A percentile compares a stretch with the other conserved stretches of the same genome.
phyloP scores from a whole-genome alignment of 2,329 filamentous ascomycete genomes.

The Talaromyces albobiverticillius region DNA sequence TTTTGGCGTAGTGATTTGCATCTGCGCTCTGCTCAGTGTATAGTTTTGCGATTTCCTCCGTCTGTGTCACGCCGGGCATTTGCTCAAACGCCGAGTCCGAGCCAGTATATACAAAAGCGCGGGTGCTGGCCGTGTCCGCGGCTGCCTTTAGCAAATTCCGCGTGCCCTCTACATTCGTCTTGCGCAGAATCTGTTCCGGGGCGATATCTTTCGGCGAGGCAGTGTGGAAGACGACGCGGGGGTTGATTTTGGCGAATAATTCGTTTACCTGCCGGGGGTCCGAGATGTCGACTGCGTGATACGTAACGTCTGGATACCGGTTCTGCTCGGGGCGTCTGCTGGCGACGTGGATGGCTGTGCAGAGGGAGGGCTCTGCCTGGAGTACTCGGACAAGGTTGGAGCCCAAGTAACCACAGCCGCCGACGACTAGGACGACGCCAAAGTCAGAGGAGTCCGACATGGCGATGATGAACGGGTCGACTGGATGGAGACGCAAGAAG shows the following conservation, averaged over 20 bases:
- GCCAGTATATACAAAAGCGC: slow-evolving; percentile 7
- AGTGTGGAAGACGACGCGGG: slow-evolving; percentile 6
- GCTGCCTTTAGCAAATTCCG: slow-evolving; percentile 6
- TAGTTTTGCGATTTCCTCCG: slow-evolving; percentile 8
- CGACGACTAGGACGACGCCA: slow-evolving; percentile 8
- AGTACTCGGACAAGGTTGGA: slow-evolving; percentile 9
- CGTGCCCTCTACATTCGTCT: slow-evolving; percentile 5
- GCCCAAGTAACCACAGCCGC: slow-evolving; percentile 11
- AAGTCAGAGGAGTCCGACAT: slow-evolving; percentile 1
- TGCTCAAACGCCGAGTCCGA: slow-evolving; percentile 8
- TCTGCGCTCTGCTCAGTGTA: slow-evolving; percentile 5
- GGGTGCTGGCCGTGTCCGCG: neutral
- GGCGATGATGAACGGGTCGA: too few relatives aligned
- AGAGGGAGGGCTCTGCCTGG: neutral
- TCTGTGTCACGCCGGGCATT: slow-evolving; percentile 9
- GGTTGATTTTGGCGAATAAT: slow-evolving; percentile 6
- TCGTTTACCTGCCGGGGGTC: neutral
- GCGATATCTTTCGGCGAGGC: slow-evolving; percentile 6
- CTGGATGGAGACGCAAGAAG: too few relatives aligned
- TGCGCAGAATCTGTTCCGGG: neutral
- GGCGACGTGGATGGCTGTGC: slow-evolving; percentile 8
- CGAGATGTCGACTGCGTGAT: slow-evolving; percentile 6
- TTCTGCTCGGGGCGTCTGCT: neutral
- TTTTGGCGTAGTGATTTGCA: slow-evolving; percentile 9
- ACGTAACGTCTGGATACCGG: neutral